Base-by-base conservation (phyloP, 2,329 filamentous ascomycete genomes). In the Beauveria sp. region DNA sequence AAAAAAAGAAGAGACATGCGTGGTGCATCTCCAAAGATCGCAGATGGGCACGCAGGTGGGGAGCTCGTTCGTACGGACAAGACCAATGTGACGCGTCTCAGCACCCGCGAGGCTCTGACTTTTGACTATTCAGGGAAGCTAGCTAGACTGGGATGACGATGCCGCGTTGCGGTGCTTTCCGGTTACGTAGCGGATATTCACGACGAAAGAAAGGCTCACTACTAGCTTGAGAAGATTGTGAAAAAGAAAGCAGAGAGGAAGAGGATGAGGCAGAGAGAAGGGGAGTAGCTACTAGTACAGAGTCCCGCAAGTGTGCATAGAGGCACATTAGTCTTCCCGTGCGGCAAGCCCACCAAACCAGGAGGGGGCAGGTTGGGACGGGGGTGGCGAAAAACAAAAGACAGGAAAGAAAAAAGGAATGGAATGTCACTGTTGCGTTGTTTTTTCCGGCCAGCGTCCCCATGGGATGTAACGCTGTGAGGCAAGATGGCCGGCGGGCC, bases 321-420 rank as follows among this genome's bases (percentile, higher is more conserved):
- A 40, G 47, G 42, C 42, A 60, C 58, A 53, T 60, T 60, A 60
- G 58, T 43, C 58, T 60, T 60, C 50, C 58, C 58, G 58, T 60
- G 55, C 55, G 55, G 45, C 55, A 58, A 50, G 55, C 43, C 54
- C 54, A 58, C 45, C 30, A 12, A 9, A 28, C 40, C 12, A 28
- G 30, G 55, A 49, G 42, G 53, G 42, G 53, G 9, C 18, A n/a
- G 40, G 52, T n/a, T 55, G 40, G 40, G 52, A 55, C n/a, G 40
- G 53, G 24, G 42, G 38, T 42, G 53, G 22, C 40, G 40, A 24
- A 34, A 40, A 8, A 3, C 18, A 45, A 12, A 14, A 26, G 18
- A 22, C 26, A 10, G 20, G 20, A 18, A 30, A 30, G 18, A 50
- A 26, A 12, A 1, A 40, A 45, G 42, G 38, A 24, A 34, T n/a